These are phyloP conservation scores for Zygosaccharomyces pseudobailii DNA, from an alignment of 1,139 yeast species.

Conservation along the genomic window DNA sequence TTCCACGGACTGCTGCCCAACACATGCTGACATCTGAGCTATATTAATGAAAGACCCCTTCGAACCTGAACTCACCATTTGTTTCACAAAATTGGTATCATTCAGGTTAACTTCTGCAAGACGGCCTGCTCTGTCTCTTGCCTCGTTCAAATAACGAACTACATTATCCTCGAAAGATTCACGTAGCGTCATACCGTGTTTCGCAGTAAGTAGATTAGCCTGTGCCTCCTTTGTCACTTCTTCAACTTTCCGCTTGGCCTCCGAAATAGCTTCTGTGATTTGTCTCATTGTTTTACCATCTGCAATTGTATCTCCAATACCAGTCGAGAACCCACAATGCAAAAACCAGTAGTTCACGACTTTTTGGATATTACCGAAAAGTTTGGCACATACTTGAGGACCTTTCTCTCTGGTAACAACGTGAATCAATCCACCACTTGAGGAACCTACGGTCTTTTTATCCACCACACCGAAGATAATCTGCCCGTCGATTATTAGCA, in stretches of 20 bases:
- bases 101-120: conserved; percentile 95
- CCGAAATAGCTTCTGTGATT: conserved; percentile 86
- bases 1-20: conserved; percentile 98
- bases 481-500: conserved; percentile 89
- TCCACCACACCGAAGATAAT: conserved; percentile 96
- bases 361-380: conserved; percentile 90
- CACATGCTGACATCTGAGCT: conserved; percentile 99
- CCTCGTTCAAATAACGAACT: conserved; percentile 90
- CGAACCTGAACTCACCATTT: conserved; percentile 98
- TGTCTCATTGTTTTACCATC: conserved; percentile 94
- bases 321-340: conserved; percentile 96
- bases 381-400: conserved; percentile 79
- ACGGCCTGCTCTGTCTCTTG: conserved; percentile 99
- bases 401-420: conserved; percentile 98
- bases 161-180: conserved; percentile 98
- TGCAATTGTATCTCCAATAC: conserved; percentile 99
- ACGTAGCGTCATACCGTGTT: conserved; percentile 99
- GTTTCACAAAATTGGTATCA: conserved; percentile 92
- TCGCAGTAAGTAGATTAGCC: conserved; percentile 79
- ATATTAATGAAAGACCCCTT: conserved; percentile 98
- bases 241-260: conserved; percentile 89
- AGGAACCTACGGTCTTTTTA: conserved; percentile 96
- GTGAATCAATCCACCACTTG: conserved; percentile 96
- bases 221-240: conserved; percentile 92
- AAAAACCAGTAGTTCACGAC: conserved; percentile 95